Percentiles rank a stretch among this genome's conserved stretches.
Evolutionary conservation across 805 yeast species (phyloP).

Genomic region (Schwanniomyces pseudopolymorphus): DNA sequence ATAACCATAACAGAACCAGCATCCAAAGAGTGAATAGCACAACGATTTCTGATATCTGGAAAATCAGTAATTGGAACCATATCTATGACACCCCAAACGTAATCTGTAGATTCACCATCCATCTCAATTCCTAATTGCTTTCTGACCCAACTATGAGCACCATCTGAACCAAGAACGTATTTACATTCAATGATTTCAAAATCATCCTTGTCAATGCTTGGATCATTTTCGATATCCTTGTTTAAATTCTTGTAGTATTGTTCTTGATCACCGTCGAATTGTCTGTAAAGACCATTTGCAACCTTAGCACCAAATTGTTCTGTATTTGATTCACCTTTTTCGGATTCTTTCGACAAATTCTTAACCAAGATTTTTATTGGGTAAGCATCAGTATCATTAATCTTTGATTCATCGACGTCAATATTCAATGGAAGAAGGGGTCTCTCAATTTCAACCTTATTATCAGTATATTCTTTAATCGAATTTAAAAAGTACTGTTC

Average conservation of each 20-base stretch:
- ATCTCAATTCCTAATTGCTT: constrained; percentile 30
- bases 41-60: constrained; percentile 32
- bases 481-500: constrained; percentile 24
- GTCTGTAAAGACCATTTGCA: constrained; percentile 24
- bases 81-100: constrained; percentile 36
- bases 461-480: constrained; percentile 16
- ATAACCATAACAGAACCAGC: constrained; percentile 30
- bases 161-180: constrained; percentile 24
- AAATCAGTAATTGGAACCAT: constrained; percentile 33
- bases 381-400: constrained; percentile 9
- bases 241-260: constrained; percentile 9
- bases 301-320: constrained; percentile 15
- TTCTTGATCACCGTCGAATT: constrained; percentile 21
- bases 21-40: constrained; percentile 31
- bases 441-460: constrained; percentile 15
- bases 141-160: constrained; percentile 30
- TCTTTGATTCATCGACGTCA: constrained; percentile 12
- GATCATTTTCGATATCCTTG: constrained; percentile 3
- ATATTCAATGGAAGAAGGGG: constrained; percentile 14
- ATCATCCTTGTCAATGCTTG: constrained; percentile 3
- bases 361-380: constrained; percentile 15
- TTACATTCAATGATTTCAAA: constrained; percentile 24
- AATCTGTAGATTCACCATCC: constrained; percentile 31
- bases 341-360: constrained; percentile 10
- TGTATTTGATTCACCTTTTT: constrained; percentile 9